phyloP scores from a whole-genome alignment of 176 grass and related monocot species.

The Secale cereale region DNA sequence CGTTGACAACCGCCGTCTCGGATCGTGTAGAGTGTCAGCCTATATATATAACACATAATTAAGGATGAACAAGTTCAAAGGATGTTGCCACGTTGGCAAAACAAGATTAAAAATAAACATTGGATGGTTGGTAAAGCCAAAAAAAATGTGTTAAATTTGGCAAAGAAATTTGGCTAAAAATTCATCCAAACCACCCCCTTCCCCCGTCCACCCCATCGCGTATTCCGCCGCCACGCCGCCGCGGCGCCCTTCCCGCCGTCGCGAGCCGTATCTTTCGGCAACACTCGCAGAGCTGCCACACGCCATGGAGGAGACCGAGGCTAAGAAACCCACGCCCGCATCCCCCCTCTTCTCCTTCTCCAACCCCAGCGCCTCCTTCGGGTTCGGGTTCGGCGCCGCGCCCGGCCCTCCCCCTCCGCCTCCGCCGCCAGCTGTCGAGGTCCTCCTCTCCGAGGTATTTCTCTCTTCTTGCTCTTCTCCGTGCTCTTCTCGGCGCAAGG shows the following conservation, averaged over 20 bases:
- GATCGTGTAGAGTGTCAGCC: too few species aligned
- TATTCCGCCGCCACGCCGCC: background rate
- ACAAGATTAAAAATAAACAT: too few species aligned
- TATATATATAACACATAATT: too few species aligned
- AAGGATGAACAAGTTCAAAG: too few species aligned
- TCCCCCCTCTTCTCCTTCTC: slow-evolving; percentile 64
- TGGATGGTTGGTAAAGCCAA: too few species aligned
- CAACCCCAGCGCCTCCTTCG: slow-evolving; percentile 25
- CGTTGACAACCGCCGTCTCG: too few species aligned
- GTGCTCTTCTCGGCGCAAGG: background rate
- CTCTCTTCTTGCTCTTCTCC: background rate
- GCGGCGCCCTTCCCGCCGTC: background rate
- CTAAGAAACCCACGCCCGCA: slow-evolving; percentile 7
- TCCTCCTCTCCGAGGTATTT: slow-evolving; percentile 51
- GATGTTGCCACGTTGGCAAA: too few species aligned
- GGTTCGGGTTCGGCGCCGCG: slow-evolving; percentile 39
- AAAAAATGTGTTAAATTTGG: too few species aligned
- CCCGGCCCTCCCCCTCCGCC: slow-evolving; percentile 32
- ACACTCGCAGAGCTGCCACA: background rate
- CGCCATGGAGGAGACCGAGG: slow-evolving; percentile 24
- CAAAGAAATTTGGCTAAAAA: background rate
- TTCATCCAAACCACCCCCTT: background rate
- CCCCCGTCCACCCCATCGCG: background rate
- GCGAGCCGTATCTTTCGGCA: background rate
- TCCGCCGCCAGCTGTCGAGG: slow-evolving; percentile 59